Conservation (phyloP, 2,329 filamentous ascomycete genomes). For the Coniosporium tulheliwenetii region DNA sequence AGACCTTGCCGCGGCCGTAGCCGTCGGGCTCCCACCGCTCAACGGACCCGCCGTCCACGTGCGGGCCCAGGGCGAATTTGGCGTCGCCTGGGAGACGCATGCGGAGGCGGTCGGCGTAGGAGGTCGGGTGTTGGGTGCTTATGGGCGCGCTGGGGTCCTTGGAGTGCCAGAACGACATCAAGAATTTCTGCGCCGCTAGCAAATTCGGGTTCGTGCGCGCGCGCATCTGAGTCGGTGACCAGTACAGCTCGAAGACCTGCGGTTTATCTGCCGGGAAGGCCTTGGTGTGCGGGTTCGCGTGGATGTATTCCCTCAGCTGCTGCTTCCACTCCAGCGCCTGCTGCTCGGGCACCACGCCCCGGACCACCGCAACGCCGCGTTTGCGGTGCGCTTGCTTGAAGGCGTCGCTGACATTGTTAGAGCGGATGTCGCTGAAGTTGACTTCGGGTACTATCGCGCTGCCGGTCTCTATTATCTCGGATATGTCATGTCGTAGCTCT, state of each 20-base stretch:
- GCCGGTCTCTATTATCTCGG: conserved; percentile 24
- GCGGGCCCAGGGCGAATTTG: conserved; percentile 40
- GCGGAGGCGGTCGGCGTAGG: conserved; percentile 32
- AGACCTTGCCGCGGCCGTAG: conserved; percentile 48
- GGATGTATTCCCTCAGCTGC: conserved; percentile 49
- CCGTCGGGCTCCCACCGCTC: conserved; percentile 43
- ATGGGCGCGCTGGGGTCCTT: conserved; percentile 24
- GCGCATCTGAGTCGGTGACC: conserved; percentile 29
- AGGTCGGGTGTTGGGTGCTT: conserved; percentile 28
- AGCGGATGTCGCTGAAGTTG: conserved; percentile 20
- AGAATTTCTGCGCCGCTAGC: conserved; percentile 28
- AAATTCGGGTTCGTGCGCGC: conserved; percentile 31
- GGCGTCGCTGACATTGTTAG: conserved; percentile 15
- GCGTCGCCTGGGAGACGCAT: conserved; percentile 39
- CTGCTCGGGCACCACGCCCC: conserved; percentile 46
- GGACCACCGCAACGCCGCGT: conserved; percentile 47
- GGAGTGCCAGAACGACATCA: conserved; percentile 34
- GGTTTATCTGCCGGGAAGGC: conserved; percentile 32
- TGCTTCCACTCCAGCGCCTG: conserved; percentile 51
- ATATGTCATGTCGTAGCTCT: conserved; percentile 27
- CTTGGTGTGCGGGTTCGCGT: conserved; percentile 44
- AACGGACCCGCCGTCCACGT: conserved; percentile 34
- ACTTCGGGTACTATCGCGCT: conserved; percentile 27
- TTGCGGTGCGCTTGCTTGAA: conserved; percentile 38
- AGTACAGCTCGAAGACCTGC: conserved; percentile 36